phyloP scores from a whole-genome alignment of 2,329 filamentous ascomycete species.

The Ascochyta fabae region DNA sequence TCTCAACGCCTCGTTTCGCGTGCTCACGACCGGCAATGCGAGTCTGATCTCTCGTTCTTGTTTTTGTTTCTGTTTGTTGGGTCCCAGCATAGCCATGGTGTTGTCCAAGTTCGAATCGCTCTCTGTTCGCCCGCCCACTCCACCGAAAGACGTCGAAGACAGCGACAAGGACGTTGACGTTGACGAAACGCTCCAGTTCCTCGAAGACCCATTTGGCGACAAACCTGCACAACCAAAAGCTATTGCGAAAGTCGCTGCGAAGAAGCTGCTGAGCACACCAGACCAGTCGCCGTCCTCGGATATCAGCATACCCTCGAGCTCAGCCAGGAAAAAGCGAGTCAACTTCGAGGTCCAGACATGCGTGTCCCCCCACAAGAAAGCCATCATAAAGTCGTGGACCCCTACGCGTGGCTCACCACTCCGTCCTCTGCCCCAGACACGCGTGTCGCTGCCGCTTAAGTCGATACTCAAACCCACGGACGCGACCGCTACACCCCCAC shows the following conservation, averaged over 20 bases:
- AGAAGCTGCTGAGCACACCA: slow-evolving; percentile 44
- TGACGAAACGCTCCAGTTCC: slow-evolving; percentile 52
- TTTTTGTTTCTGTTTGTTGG: slow-evolving; percentile 30
- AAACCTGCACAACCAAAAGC: slow-evolving; percentile 36
- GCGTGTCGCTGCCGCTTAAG: slow-evolving; percentile 64
- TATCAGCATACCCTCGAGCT: slow-evolving; percentile 43
- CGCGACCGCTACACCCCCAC: slow-evolving; percentile 46
- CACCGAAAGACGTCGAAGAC: slow-evolving; percentile 57
- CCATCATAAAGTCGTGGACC: slow-evolving; percentile 34
- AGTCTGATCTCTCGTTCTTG: slow-evolving; percentile 22
- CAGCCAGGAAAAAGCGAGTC: slow-evolving; percentile 54
- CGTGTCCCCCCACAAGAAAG: slow-evolving; percentile 59
- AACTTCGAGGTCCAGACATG: slow-evolving; percentile 69
- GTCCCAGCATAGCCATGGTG: slow-evolving; percentile 50
- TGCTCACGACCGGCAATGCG: slow-evolving; percentile 34
- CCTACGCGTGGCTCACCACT: slow-evolving; percentile 52
- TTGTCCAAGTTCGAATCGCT: slow-evolving; percentile 54
- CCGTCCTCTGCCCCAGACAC: slow-evolving; percentile 56
- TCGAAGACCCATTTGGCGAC: slow-evolving; percentile 51
- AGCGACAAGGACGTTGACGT: slow-evolving; percentile 43
- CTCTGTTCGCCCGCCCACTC: slow-evolving; percentile 62
- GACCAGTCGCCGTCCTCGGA: slow-evolving; percentile 54
- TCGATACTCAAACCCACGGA: slow-evolving; percentile 80
- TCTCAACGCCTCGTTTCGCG: slow-evolving; percentile 15
- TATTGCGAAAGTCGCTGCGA: slow-evolving; percentile 14